Percentiles rank a stretch among this genome's conserved stretches.
Evolutionary conservation across 208 protist species (phyloP).

Genomic region (Histomonas meleagridis): DNA sequence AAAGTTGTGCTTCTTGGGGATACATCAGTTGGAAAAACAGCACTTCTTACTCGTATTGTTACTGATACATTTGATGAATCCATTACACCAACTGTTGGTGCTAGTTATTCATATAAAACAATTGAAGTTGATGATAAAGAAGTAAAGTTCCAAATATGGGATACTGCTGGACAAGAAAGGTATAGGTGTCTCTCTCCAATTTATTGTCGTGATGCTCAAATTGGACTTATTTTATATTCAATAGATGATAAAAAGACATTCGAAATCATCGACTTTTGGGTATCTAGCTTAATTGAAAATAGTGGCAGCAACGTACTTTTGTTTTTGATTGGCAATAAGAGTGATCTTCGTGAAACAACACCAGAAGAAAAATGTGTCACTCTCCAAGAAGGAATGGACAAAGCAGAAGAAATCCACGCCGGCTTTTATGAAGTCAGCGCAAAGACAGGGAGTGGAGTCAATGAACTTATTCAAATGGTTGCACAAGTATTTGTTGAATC

Average conservation of each 20-base stretch:
- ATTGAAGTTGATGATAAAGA: background rate
- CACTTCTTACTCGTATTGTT: slow-evolving; percentile 35
- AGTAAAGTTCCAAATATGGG: background rate
- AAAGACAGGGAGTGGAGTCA: too few species aligned
- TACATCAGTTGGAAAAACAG: slow-evolving; percentile 43
- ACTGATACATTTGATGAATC: slow-evolving; percentile 32
- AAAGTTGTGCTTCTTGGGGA: slow-evolving; percentile 38
- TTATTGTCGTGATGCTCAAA: background rate
- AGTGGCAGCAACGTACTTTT: too few species aligned
- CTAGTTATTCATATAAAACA: background rate
- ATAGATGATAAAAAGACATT: background rate
- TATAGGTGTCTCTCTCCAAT: background rate
- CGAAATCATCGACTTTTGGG: background rate
- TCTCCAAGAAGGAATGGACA: too few species aligned
- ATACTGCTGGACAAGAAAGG: slow-evolving; percentile 8
- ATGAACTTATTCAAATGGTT: too few species aligned
- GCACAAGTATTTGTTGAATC: too few species aligned
- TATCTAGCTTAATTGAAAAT: too few species aligned
- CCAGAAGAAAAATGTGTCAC: too few species aligned
- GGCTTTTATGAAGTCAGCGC: too few species aligned
- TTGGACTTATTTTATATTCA: background rate
- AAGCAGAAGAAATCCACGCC: too few species aligned
- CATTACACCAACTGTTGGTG: background rate
- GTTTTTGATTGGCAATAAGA: too few species aligned
- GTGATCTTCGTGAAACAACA: too few species aligned